Base-by-base conservation (phyloP, 2,329 filamentous ascomycete species). In the Orbilia blumenaviensis region DNA sequence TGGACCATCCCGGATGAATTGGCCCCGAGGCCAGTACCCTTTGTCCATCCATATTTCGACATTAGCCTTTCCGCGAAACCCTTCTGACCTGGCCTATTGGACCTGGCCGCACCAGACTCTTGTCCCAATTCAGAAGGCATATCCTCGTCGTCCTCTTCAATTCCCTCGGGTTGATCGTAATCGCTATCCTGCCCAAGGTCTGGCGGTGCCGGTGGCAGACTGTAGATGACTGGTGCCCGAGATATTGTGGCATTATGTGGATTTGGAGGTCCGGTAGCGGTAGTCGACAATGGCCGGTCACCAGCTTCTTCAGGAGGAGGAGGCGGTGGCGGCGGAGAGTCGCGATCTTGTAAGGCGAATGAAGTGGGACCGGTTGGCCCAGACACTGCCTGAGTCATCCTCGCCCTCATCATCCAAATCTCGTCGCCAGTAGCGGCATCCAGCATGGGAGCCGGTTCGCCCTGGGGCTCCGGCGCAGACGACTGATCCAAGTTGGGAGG, bases 31-130 rank as follows among this genome's bases (percentile, higher is more conserved):
- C 95, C 95, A 77, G 90, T 88, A 23, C 95, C 95, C 81, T 94
- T 91, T 36, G 89, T 90, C 92, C 94, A 98, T 66, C 95, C 95
- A 84, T 97, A 95, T 82, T 97, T 98, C 77, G 89, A 88, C 89
- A 99, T 93, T 67, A 98, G 88, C 34, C 93, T 91, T 79, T 93
- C 89, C 0, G 93, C 95, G 82, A 97, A 97, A 61, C 90, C 92
- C 78, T 89, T 88, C 82, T 96, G 92, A 14, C 93, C 92, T 0
- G 93, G 93, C 1, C 90, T 89, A 68, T 85, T 88, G 44, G 90
- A 90, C 38, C 88, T 88, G 32, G 85, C 83, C 18, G 79, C 69
- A 25, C 56, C 66, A 38, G 41, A 36, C 2, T 69, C 76, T 38
- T 42, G 12, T 3, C 38, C 36, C 2, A 27, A 14, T 10, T 54